Base-by-base conservation (phyloP, 23 red algal species). In the Chondrus crispus region DNA sequence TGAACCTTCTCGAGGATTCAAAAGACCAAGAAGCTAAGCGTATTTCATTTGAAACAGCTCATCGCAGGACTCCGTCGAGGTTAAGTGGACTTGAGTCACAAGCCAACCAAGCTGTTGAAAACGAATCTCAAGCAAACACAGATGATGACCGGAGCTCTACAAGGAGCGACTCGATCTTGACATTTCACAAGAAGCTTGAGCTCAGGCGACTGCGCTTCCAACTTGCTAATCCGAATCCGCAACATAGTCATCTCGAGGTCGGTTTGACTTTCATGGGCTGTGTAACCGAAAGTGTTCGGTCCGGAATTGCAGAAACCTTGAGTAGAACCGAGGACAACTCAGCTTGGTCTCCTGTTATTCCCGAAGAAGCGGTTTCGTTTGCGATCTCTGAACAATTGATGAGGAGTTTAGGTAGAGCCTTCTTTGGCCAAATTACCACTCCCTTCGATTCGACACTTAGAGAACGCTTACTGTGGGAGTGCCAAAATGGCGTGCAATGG, bases 381-480 rank as follows among this genome's bases (percentile, higher is more conserved):
- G 37, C 19, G 22, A 78, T 78, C 14, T 89, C 85, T 19, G 39
- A 38, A 52, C 68, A 89, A 76, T 70, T 86, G 18, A 51, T 58
- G 82, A 51, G 43, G 19, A 49, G 58, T 41, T 30, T 86, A 49
- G 46, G 47, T 6, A 48, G 43, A 12, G 63, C 62, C 20, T 30
- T 33, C 10, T 35, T 39, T 16, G 20, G 33, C 9, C 16, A 46
- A 44, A 38, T 16, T 12, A 5, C 32, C 53, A 20, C 38, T 4
- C 19, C 50, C 24, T 76, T 88, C 46, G 70, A 89, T 80, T 89
- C 85, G 14, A 78, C 85, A 5, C 28, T 89, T 41, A 42, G 78
- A 42, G 85, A 89, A 76, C 85, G 85, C 16, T 70, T 89, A 11
- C 45, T 89, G 28, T 89, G 85, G 85, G 85, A 89, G 53, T 89